Evolutionary conservation across 192 early-diverging fungal species (phyloP), one percentile per base, ranked within the genome.

Genomic region (Coemansia sp.): DNA sequence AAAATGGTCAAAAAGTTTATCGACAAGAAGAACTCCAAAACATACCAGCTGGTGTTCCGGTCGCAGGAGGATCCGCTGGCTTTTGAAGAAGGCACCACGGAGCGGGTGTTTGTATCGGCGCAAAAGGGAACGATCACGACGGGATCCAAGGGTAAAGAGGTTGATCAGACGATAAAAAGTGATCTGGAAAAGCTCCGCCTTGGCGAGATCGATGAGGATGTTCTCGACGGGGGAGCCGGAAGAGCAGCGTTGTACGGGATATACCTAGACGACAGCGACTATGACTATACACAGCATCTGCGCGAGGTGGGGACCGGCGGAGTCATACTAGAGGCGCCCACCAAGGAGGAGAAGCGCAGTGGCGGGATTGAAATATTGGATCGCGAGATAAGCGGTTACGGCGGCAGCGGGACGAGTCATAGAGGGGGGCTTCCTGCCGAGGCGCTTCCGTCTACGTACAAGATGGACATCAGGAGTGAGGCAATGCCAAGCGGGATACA

Each of bases 241-340:
- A 53, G 47, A 27, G 89, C 94, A 6, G 90, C 97, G 5, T 68
- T 95, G 55, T 90, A 93, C 62, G 96, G 97, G 59, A 83, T 97
- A 41, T 94, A 91, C 61, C 93, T 92, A 72, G 90, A 92, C 61
- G 94, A 99, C 74, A 82, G 85, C 55, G 84, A 92, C 34, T 99
- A 98, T 75, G 91, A 99, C 75, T 98, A 99, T 77, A 85, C 89
- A 58, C 85, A 97, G 82, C 96, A 99, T 59, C 83, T 99, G 69
- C 88, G 87, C 38, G 70, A 81, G 29, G 92, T 98, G 20, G 95
- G 96, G 19, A 76, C 79, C 14, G 82, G 89, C 25, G 83, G 89
- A 23, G 87, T 96, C 40, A 87, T 93, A 48, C 65, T 99, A 52
- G 87, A 90, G 57, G 91, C 38, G 68, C 59, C 73, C 5, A 19